phyloP scores from a whole-genome alignment of 257 asterid genomes.

The Solanum chaucha region DNA sequence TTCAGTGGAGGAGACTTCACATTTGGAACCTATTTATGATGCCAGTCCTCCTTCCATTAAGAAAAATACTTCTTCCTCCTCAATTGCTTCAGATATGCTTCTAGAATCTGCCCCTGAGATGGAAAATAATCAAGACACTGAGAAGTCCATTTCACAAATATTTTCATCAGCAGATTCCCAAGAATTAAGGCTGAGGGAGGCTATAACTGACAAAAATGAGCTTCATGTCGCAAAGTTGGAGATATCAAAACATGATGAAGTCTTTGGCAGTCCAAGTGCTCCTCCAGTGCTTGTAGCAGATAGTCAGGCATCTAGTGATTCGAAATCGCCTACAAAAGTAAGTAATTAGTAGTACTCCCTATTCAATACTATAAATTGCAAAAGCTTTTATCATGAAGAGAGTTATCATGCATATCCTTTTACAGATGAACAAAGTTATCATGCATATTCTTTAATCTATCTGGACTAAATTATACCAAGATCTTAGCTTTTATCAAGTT shows the following conservation, averaged over 20 bases:
- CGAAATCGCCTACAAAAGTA: conserved; percentile 2
- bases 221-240: conserved; percentile 6
- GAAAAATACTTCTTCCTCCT: conserved; percentile 34
- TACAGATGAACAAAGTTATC: neutral
- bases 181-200: conserved; percentile 1
- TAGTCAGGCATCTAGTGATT: neutral
- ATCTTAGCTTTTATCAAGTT: neutral
- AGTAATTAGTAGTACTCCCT: neutral
- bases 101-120: conserved; percentile 18
- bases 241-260: conserved; percentile 14
- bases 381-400: neutral
- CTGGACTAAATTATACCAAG: neutral
- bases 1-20: conserved; percentile 2
- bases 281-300: conserved; percentile 6
- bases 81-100: conserved; percentile 33
- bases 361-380: neutral
- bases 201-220: conserved; percentile 15
- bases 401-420: neutral
- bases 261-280: conserved; percentile 5
- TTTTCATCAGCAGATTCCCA: conserved; percentile 9
- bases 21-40: conserved; percentile 5
- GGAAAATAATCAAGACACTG: conserved; percentile 10
- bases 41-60: conserved; percentile 2
- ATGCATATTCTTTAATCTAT: neutral
- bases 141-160: conserved; percentile 10